Conservation (phyloP, 306 rosid genomes). For the Corylus americana region DNA sequence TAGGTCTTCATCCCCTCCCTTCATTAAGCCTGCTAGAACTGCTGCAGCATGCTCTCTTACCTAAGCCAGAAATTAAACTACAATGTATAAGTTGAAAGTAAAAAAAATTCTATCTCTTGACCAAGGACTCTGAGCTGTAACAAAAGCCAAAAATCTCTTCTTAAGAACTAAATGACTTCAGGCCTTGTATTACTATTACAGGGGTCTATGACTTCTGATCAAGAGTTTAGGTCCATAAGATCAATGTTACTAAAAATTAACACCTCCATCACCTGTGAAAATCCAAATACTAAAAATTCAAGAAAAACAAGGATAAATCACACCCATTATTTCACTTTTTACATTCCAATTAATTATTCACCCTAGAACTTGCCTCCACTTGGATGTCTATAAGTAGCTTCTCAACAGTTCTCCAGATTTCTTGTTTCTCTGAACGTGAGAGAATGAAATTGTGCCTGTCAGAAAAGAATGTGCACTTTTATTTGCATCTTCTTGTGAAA, state of each 20-base stretch:
- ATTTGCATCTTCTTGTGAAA: constrained; percentile 22
- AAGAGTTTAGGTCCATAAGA: background rate
- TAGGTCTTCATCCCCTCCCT: constrained; percentile 91
- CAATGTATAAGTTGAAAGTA: background rate
- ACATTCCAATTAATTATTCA: constrained; percentile 10
- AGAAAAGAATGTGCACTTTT: constrained; percentile 23
- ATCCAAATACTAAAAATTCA: constrained; percentile 18
- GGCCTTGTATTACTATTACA: background rate
- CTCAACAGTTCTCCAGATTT: constrained; percentile 89
- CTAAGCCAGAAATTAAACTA: constrained; percentile 44
- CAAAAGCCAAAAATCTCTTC: background rate
- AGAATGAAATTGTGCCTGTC: constrained; percentile 94
- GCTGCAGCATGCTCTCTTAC: constrained; percentile 98
- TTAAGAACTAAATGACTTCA: background rate
- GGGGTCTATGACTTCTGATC: background rate
- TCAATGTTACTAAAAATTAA: background rate
- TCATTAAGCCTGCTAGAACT: constrained; percentile 95
- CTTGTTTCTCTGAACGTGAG: constrained; percentile 62
- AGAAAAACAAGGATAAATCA: constrained; percentile 6
- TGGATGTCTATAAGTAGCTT: constrained; percentile 90
- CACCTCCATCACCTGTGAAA: background rate
- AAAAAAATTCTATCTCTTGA: background rate
- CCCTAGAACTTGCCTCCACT: constrained; percentile 80
- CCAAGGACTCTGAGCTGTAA: background rate
- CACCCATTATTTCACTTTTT: constrained; percentile 16